phyloP scores from a whole-genome alignment of 1,284 basidiomycete genomes.

The Agaricales sp. region DNA sequence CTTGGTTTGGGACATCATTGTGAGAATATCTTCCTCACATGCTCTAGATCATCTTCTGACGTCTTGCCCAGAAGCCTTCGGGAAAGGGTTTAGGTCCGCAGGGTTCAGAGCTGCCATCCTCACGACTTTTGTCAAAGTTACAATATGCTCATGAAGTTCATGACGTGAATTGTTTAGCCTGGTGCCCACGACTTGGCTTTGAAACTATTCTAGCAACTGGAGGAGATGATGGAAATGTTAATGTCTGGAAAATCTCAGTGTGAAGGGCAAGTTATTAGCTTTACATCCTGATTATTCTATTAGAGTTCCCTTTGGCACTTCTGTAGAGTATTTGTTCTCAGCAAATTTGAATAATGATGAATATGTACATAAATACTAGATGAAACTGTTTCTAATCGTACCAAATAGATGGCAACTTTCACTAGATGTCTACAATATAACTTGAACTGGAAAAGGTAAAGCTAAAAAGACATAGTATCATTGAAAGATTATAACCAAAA shows the following conservation, averaged over 20 bases:
- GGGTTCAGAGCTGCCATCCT: slow-evolving; percentile 14
- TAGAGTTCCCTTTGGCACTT: too few relatives aligned
- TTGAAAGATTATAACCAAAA: too few relatives aligned
- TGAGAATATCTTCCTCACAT: slow-evolving; percentile 20
- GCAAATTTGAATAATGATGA: too few relatives aligned
- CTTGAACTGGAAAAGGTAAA: too few relatives aligned
- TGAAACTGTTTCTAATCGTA: too few relatives aligned
- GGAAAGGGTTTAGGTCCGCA: slow-evolving; percentile 19
- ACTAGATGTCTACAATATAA: too few relatives aligned
- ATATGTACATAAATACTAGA: too few relatives aligned
- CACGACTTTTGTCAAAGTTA: slow-evolving; percentile 38
- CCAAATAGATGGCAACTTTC: too few relatives aligned
- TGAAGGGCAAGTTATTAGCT: too few relatives aligned
- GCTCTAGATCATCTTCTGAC: slow-evolving; percentile 7
- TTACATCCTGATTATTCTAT: too few relatives aligned
- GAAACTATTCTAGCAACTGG: slow-evolving; percentile 64
- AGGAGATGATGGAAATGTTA: slow-evolving; percentile 70
- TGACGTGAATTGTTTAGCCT: slow-evolving; percentile 72
- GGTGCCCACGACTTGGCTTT: slow-evolving; percentile 58
- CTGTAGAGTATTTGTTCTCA: too few relatives aligned
- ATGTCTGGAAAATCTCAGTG: slow-evolving; percentile 60
- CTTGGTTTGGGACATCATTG: slow-evolving; percentile 63
- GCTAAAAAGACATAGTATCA: too few relatives aligned
- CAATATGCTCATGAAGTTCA: slow-evolving; percentile 58
- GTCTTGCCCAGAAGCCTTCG: slow-evolving; percentile 17